phyloP scores from a whole-genome alignment of 495 filamentous ascomycete genomes.

The Aspergillus steynii region DNA sequence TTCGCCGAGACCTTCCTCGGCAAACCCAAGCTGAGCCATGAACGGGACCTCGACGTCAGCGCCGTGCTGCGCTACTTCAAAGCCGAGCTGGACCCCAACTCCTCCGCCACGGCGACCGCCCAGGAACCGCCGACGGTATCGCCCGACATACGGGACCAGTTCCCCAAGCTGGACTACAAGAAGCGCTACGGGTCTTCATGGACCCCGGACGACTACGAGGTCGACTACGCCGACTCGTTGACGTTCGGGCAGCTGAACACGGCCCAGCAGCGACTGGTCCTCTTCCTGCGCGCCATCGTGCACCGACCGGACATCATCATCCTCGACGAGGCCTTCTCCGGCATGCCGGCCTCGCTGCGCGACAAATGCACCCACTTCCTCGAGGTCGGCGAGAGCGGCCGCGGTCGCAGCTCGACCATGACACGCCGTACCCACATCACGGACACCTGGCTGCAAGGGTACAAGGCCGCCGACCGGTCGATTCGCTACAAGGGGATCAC shows the following conservation, averaged over 20 bases:
- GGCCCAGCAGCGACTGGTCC: conserved; percentile 75
- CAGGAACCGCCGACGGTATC: conserved; percentile 14
- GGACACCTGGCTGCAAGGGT: conserved; percentile 12
- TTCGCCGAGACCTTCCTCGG: conserved; percentile 85
- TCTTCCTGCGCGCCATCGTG: conserved; percentile 83
- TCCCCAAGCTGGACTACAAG: conserved; percentile 10
- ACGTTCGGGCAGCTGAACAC: conserved; percentile 74
- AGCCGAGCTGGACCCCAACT: conserved; percentile 64
- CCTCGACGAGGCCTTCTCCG: conserved; percentile 89
- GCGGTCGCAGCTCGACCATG: conserved; percentile 2
- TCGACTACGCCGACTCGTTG: conserved; percentile 69
- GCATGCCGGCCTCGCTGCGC: conserved; percentile 78
- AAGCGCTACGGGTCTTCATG: conserved; percentile 7
- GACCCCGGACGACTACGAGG: conserved; percentile 25
- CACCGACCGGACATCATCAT: conserved; percentile 85
- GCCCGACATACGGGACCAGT: conserved; percentile 6
- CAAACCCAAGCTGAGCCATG: conserved; percentile 59
- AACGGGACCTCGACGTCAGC: conserved; percentile 57
- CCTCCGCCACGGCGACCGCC: conserved; percentile 3
- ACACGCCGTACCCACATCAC: conserved; percentile 9
- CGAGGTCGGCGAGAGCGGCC: conserved; percentile 51
- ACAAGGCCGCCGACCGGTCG: conserved; percentile 2
- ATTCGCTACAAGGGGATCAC: conserved; percentile 42
- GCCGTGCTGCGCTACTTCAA: conserved; percentile 73
- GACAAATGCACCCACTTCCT: conserved; percentile 84